Percentiles rank a stretch among this genome's conserved stretches.
Evolutionary conservation across 805 yeast species (phyloP).

Genomic region (Schwanniomyces yamadae): DNA sequence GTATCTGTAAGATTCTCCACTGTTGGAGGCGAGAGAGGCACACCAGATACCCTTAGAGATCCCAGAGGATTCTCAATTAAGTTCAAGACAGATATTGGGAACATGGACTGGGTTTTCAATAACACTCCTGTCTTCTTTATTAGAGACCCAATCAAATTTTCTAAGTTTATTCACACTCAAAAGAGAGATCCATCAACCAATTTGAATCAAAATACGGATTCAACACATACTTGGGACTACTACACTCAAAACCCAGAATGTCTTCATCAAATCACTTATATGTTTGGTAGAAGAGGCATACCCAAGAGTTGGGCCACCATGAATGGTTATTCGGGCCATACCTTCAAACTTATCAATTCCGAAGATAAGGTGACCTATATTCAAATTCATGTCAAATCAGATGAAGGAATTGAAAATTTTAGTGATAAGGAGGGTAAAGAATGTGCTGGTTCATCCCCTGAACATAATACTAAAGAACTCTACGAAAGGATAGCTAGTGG

Average conservation of each 20-base stretch:
- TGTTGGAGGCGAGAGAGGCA: slow-evolving; percentile 68
- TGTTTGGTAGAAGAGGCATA: slow-evolving; percentile 62
- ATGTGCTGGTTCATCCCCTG: slow-evolving; percentile 44
- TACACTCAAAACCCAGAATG: slow-evolving; percentile 54
- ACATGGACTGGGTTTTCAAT: slow-evolving; percentile 70
- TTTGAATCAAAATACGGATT: slow-evolving; percentile 45
- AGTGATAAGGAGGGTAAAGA: slow-evolving; percentile 46
- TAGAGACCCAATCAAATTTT: slow-evolving; percentile 64
- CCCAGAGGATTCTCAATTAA: slow-evolving; percentile 70
- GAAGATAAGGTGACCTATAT: slow-evolving; percentile 53
- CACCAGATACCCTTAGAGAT: slow-evolving; percentile 66
- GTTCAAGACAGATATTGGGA: slow-evolving; percentile 66
- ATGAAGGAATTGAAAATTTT: slow-evolving; percentile 47
- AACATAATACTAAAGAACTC: slow-evolving; percentile 38
- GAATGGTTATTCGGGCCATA: slow-evolving; percentile 67
- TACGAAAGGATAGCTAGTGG: slow-evolving; percentile 48
- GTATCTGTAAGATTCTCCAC: slow-evolving; percentile 56
- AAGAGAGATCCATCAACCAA: slow-evolving; percentile 64
- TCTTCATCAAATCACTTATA: slow-evolving; percentile 54
- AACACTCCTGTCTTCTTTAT: slow-evolving; percentile 69
- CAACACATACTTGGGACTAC: slow-evolving; percentile 59
- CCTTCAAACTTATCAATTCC: slow-evolving; percentile 54
- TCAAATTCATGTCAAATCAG: slow-evolving; percentile 53
- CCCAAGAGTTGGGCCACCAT: slow-evolving; percentile 54
- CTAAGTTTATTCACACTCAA: slow-evolving; percentile 66